Conservation (phyloP, 2,329 filamentous ascomycete species). For the Colletotrichum sansevieriae region DNA sequence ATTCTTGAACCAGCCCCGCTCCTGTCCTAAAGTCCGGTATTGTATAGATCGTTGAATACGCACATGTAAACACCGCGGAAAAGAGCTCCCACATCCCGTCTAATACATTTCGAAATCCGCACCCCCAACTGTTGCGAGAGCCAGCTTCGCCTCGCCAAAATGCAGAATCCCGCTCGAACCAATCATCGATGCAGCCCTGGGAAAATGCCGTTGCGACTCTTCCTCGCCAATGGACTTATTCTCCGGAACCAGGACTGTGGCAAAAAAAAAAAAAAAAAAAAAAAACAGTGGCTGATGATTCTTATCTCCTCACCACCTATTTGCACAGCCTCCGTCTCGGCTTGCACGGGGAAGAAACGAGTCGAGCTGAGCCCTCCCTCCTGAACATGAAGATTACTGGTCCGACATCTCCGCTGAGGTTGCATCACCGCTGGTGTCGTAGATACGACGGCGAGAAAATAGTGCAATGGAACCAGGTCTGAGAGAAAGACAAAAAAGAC, state of each 20-base stretch:
- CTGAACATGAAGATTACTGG: background rate
- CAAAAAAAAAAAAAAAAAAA: background rate
- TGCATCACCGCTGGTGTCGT: slow-evolving; percentile 4
- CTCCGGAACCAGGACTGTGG: slow-evolving; percentile 16
- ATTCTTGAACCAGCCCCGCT: background rate
- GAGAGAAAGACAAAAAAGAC: background rate
- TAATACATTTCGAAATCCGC: background rate
- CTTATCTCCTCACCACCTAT: too few relatives aligned
- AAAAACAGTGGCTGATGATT: background rate
- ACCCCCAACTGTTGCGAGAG: background rate
- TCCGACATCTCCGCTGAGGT: slow-evolving; percentile 14
- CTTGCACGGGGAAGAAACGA: background rate
- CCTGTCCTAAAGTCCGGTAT: background rate
- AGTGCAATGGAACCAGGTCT: too few relatives aligned
- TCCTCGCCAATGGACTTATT: background rate
- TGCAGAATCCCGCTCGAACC: background rate
- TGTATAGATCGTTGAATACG: too few relatives aligned
- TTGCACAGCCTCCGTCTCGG: slow-evolving; percentile 26
- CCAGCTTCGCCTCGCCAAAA: slow-evolving; percentile 5
- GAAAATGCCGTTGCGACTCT: background rate
- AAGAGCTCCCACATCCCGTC: background rate
- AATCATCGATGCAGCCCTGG: slow-evolving; percentile 4
- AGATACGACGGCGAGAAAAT: background rate
- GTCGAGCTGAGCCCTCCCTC: background rate
- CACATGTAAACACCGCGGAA: too few relatives aligned